phyloP scores from a whole-genome alignment of 1,284 basidiomycete genomes.

The Gomphus bonarii region DNA sequence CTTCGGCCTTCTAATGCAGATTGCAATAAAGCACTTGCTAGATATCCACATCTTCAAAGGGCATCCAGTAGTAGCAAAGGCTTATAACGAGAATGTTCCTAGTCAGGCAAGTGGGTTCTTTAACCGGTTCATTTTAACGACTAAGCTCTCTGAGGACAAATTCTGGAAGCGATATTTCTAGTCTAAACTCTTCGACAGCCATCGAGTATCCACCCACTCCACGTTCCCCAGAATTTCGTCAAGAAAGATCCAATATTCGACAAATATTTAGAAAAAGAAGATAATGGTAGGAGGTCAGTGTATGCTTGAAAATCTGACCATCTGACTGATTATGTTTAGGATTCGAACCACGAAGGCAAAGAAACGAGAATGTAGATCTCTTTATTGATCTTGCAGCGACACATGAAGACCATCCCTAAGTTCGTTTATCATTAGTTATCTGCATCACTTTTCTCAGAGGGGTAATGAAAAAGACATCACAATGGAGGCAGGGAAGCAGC shows the following conservation, averaged over 20 bases:
- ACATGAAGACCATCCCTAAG: constrained; percentile 72
- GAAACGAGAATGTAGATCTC: constrained; percentile 61
- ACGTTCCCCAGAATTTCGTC: constrained; percentile 76
- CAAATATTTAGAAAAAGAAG: constrained; percentile 88
- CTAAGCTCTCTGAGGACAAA: constrained; percentile 73
- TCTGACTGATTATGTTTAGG: constrained; percentile 32
- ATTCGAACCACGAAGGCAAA: constrained; percentile 66
- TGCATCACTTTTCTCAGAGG: constrained; percentile 37
- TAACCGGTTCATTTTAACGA: constrained; percentile 12
- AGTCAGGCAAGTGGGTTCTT: constrained; percentile 42
- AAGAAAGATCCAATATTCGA: constrained; percentile 94
- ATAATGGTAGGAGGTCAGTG: constrained; percentile 55
- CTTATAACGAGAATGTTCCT: constrained; percentile 90
- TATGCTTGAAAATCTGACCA: background rate
- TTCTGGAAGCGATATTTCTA: constrained; percentile 98
- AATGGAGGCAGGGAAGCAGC: constrained; percentile 90
- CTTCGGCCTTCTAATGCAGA: no score
- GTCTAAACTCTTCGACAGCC: constrained; percentile 88
- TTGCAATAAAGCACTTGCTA: no score
- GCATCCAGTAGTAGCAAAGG: constrained; percentile 89
- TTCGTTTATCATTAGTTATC: constrained; percentile 2
- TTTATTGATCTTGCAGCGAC: constrained; percentile 86
- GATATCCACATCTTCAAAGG: constrained; percentile 99
- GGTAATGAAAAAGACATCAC: constrained; percentile 86
- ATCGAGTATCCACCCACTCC: constrained; percentile 86